phyloP scores from a whole-genome alignment of 2,329 filamentous ascomycete species.

The Chaetomium globosum region DNA sequence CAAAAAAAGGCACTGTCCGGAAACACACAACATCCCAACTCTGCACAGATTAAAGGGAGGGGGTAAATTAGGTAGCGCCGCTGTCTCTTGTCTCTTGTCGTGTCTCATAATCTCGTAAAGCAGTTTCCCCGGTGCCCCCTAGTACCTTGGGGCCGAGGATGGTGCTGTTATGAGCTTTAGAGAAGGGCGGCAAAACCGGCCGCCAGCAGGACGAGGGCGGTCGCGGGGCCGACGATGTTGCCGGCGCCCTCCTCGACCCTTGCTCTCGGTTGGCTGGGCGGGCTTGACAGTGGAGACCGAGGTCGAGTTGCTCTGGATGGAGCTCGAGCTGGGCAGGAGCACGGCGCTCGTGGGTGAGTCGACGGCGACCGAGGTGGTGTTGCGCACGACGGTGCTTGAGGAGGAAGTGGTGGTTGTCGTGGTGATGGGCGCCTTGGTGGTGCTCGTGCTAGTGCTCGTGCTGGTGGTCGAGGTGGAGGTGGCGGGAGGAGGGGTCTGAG shows the following conservation, averaged over 20 bases:
- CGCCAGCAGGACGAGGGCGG: slow-evolving; percentile 37
- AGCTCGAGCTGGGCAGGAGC: slow-evolving; percentile 30
- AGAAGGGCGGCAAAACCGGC: slow-evolving; percentile 38
- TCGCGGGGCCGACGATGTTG: slow-evolving; percentile 40
- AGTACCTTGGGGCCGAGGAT: slow-evolving; percentile 15
- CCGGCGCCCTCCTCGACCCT: slow-evolving; percentile 41
- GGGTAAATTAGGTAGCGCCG: slow-evolving; percentile 18
- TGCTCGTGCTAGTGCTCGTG: slow-evolving; percentile 20
- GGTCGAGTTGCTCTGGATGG: slow-evolving; percentile 34
- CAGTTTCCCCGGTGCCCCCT: slow-evolving; percentile 23
- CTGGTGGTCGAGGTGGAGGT: slow-evolving; percentile 39
- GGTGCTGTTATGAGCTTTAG: slow-evolving; percentile 37
- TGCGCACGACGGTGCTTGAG: slow-evolving; percentile 20
- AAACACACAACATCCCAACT: slow-evolving; percentile 32
- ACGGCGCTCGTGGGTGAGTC: slow-evolving; percentile 26
- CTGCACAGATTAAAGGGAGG: slow-evolving; percentile 28
- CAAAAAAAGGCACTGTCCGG: slow-evolving; percentile 7
- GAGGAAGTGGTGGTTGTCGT: slow-evolving; percentile 17
- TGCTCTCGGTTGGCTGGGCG: slow-evolving; percentile 31
- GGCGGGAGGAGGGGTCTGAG: slow-evolving; percentile 47
- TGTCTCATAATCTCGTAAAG: slow-evolving; percentile 37
- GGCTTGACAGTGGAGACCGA: slow-evolving; percentile 22
- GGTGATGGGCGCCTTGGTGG: slow-evolving; percentile 35
- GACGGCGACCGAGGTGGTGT: slow-evolving; percentile 31
- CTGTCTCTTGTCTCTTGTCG: slow-evolving; percentile 1